Conservation (phyloP, 441 rosid species). For the Populus trichocarpa region DNA sequence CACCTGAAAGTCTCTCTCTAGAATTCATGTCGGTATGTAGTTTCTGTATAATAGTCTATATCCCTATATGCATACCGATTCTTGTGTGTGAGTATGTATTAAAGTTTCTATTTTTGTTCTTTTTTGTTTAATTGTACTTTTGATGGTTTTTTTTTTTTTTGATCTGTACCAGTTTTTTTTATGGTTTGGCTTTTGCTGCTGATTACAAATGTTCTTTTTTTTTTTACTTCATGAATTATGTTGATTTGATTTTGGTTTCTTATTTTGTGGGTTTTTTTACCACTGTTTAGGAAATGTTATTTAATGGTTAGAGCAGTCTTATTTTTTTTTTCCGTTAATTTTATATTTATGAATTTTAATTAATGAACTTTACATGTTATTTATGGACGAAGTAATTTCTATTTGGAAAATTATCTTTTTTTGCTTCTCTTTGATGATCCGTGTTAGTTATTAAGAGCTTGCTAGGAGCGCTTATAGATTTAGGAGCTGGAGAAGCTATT, state of each 20-base stretch:
- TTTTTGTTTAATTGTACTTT: background rate
- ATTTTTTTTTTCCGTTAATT: too few relatives aligned
- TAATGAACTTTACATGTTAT: too few relatives aligned
- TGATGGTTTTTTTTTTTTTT: too few relatives aligned
- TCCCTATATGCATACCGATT: background rate
- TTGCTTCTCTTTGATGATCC: background rate
- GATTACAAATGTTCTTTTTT: conserved; percentile 14
- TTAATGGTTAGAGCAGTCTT: too few relatives aligned
- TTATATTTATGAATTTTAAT: too few relatives aligned
- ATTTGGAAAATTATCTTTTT: background rate
- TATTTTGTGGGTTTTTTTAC: background rate
- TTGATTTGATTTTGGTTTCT: conserved; percentile 18
- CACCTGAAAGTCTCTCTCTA: conserved; percentile 18
- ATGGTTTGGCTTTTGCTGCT: background rate
- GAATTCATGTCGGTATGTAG: conserved; percentile 33
- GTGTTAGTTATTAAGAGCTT: background rate
- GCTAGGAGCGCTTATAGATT: too few relatives aligned
- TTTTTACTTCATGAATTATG: background rate
- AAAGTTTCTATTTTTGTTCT: conserved; percentile 14
- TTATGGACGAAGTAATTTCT: background rate
- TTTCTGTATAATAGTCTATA: conserved; percentile 5
- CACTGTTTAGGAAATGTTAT: too few relatives aligned
- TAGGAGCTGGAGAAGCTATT: too few relatives aligned
- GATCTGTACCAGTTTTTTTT: conserved; percentile 19
- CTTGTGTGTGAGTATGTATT: background rate